Base-by-base conservation (phyloP, 352 stramenopile genomes). In the Globisporangium viniferum region DNA sequence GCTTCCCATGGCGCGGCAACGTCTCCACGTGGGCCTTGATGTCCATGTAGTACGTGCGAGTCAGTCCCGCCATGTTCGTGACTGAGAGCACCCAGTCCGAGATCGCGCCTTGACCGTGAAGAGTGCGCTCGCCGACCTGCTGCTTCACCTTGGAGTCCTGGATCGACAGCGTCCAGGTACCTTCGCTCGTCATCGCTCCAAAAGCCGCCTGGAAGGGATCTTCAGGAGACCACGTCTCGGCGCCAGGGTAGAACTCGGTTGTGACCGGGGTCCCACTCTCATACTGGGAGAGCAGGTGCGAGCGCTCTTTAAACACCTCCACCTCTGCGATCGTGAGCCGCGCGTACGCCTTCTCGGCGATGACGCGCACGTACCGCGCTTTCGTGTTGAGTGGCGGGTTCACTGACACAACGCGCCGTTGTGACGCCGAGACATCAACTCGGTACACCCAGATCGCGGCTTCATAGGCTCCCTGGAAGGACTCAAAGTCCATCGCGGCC, bases 41-140 rank as follows among this genome's bases (percentile, higher is more conserved):
- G 51, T 93, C 83, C 81, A 93, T 88, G 57, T 82, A 89, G 66
- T 93, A 92, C 24, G 70, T 64, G 0, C 44, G 65, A 1, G 76
- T 84, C 20, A 80, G 77, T 22, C 82, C 83, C 1, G 83, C 84
- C 57, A 81, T 63, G 64, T 90, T 90, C 0, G 83, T 94, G 35
- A 96, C 59, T 5, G 79, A 62, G 3, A 96, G 57, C 29, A 84
- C 67, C 84, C 84, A 96, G 65, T 94, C 88, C 3, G 84, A 92
- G 20, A 96, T 76, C 1, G 71, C 83, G 1, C 88, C 88, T 2
- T 76, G 72, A 5, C 75, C 80, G 44, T 86, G 69, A 39, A 68
- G 72, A 0, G 31, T 57, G 5, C 33, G 51, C 5, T n/a, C 66
- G 1, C 44, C 15, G 63, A 36, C 57, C 74, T 14, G 60, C 59